Conservation (phyloP, 208 protist genomes). For the Crithidia expoeki region DNA sequence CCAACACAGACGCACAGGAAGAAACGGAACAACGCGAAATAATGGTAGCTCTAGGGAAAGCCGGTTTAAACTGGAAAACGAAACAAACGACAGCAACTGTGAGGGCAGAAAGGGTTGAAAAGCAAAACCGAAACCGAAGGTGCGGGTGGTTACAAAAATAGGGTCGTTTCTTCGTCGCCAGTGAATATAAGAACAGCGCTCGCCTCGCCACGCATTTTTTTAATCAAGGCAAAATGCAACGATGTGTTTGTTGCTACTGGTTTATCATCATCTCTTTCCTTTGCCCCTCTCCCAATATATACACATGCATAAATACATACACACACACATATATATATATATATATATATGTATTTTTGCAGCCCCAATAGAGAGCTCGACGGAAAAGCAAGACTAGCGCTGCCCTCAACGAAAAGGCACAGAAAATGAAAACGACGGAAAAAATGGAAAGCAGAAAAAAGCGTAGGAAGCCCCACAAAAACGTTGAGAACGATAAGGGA, state of each 20-base stretch:
- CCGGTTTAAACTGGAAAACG: constrained; percentile 3
- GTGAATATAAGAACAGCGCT: background rate
- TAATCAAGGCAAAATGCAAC: constrained; percentile 12
- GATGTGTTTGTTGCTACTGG: constrained; percentile 18
- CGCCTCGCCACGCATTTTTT: constrained; percentile 1
- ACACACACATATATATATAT: no score
- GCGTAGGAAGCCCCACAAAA: constrained; percentile 5
- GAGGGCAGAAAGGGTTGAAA: background rate
- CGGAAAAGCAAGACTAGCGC: constrained; percentile 9
- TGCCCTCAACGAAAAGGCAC: background rate
- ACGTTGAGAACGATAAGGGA: background rate
- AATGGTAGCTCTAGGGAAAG: background rate
- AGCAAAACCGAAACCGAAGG: constrained; percentile 6
- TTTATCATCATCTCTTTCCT: background rate
- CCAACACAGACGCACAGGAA: background rate
- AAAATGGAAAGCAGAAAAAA: constrained; percentile 18
- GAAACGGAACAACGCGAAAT: background rate
- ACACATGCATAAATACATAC: no score
- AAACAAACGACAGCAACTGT: constrained; percentile 16
- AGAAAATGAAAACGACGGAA: constrained; percentile 7
- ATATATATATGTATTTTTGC: constrained; percentile 1
- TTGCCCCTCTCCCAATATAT: no score
- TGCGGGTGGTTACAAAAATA: constrained; percentile 1
- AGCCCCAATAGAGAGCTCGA: constrained; percentile 11
- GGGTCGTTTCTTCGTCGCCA: constrained; percentile 11